Conservation (phyloP, 345 rosid species). For the Ceriops decandra region DNA sequence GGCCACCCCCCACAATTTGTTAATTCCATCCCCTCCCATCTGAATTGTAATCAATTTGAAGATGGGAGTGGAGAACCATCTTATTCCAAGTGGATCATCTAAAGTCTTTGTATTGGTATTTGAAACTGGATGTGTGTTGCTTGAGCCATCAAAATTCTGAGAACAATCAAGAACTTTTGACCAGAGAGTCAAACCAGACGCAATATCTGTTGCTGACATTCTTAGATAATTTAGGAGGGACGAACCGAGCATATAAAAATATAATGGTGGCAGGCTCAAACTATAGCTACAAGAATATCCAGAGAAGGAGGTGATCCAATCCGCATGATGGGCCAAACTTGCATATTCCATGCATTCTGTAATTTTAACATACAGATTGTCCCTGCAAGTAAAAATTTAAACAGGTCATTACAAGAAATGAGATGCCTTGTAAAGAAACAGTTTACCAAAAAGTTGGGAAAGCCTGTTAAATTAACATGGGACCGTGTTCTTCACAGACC, state of each 20-base stretch:
- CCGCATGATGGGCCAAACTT: constrained; percentile 67
- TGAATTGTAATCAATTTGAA: constrained; percentile 15
- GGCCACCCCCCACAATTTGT: too few relatives aligned
- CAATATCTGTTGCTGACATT: constrained; percentile 26
- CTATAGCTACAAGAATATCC: constrained; percentile 41
- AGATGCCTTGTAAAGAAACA: background rate
- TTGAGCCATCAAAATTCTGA: constrained; percentile 25
- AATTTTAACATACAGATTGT: constrained; percentile 60
- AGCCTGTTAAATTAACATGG: background rate
- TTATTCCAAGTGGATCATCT: constrained; percentile 33
- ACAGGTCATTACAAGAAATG: too few relatives aligned
- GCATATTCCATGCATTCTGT: constrained; percentile 59
- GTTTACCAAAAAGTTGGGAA: background rate
- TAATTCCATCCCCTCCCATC: background rate
- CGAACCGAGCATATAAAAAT: constrained; percentile 36
- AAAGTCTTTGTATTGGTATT: constrained; percentile 24
- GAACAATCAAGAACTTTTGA: constrained; percentile 34
- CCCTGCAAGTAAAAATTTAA: constrained; percentile 45
- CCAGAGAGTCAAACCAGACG: constrained; percentile 27
- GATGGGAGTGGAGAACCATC: constrained; percentile 32
- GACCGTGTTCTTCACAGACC: background rate
- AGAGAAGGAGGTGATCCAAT: constrained; percentile 60
- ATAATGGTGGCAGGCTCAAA: constrained; percentile 38
- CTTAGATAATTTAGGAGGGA: constrained; percentile 41
- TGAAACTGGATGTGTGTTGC: constrained; percentile 24